phyloP scores from a whole-genome alignment of 495 filamentous ascomycete genomes.

The Recurvomyces mirabilis region DNA sequence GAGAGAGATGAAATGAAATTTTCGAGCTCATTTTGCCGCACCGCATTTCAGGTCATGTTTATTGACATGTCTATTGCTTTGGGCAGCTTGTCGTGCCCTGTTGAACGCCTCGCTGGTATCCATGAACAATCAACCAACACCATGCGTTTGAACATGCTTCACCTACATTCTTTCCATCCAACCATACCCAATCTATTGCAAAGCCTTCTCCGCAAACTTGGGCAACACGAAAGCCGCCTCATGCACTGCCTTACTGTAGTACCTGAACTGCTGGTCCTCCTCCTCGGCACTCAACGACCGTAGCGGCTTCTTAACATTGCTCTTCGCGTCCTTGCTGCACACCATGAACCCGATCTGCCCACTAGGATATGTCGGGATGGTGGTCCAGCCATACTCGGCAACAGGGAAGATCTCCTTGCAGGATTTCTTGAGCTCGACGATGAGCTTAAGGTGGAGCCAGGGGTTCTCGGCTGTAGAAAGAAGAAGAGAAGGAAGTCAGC shows the following conservation, averaged over 20 bases:
- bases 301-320: slow-evolving; percentile 73
- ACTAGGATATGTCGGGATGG: slow-evolving; percentile 97
- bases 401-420: slow-evolving; percentile 96
- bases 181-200: slow-evolving; percentile 27
- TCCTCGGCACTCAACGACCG: slow-evolving; percentile 71
- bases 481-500: no score
- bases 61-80: no score
- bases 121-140: background rate
- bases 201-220: slow-evolving; percentile 75
- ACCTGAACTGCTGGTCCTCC: slow-evolving; percentile 81
- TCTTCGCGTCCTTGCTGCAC: slow-evolving; percentile 82
- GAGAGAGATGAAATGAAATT: background rate
- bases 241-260: slow-evolving; percentile 95
- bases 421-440: slow-evolving; percentile 82
- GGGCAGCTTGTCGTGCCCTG: no score
- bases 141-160: no score
- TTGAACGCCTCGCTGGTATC: slow-evolving; percentile 11
- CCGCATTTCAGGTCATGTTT: no score
- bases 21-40: no score
- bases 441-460: slow-evolving; percentile 92
- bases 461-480: slow-evolving; percentile 84
- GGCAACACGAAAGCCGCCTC: slow-evolving; percentile 86
- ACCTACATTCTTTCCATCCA: no score
- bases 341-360: slow-evolving; percentile 99
- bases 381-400: slow-evolving; percentile 98